Evolutionary conservation across 169 alveolate genomes (phyloP).

Genomic region (Pseudocohnilembus persalinus): DNA sequence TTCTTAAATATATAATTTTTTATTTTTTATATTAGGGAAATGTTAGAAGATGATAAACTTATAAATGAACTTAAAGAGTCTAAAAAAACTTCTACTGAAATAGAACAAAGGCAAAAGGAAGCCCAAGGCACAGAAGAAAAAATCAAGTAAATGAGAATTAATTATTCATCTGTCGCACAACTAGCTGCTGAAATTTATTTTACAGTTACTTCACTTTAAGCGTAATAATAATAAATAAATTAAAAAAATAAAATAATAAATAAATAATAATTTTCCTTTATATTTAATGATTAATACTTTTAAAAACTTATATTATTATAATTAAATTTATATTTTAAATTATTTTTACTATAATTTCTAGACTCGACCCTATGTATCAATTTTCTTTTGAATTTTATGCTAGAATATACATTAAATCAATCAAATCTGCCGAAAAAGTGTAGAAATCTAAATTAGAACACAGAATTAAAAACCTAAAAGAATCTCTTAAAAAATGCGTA

Average conservation of each 20-base stretch:
- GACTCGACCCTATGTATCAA: constrained; percentile 87
- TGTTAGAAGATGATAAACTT: constrained; percentile 85
- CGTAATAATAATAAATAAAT: too few relatives aligned
- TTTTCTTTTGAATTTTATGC: constrained; percentile 85
- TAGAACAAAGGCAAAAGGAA: constrained; percentile 64
- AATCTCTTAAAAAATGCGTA: constrained; percentile 2
- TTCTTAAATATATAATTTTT: too few relatives aligned
- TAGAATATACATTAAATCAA: constrained; percentile 77
- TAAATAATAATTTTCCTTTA: constrained; percentile 27
- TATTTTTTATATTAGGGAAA: not conserved
- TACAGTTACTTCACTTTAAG: constrained; percentile 36
- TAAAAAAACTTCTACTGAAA: constrained; percentile 76
- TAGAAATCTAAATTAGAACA: constrained; percentile 42
- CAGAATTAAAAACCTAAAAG: constrained; percentile 54
- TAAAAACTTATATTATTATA: too few relatives aligned
- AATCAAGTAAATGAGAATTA: constrained; percentile 71
- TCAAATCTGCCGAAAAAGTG: constrained; percentile 66
- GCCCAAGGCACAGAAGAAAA: constrained; percentile 71
- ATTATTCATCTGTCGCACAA: constrained; percentile 73
- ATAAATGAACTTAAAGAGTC: constrained; percentile 74
- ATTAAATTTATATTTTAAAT: too few relatives aligned
- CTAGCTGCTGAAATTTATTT: constrained; percentile 79
- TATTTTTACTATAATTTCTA: constrained; percentile 53
- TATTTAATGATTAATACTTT: constrained; percentile 33
- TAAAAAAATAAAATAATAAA: too few relatives aligned